Evolutionary conservation across 352 stramenopile genomes (phyloP), one percentile per base, ranked within the genome.

Genomic region (Stephanocyclus meneghinianus): DNA sequence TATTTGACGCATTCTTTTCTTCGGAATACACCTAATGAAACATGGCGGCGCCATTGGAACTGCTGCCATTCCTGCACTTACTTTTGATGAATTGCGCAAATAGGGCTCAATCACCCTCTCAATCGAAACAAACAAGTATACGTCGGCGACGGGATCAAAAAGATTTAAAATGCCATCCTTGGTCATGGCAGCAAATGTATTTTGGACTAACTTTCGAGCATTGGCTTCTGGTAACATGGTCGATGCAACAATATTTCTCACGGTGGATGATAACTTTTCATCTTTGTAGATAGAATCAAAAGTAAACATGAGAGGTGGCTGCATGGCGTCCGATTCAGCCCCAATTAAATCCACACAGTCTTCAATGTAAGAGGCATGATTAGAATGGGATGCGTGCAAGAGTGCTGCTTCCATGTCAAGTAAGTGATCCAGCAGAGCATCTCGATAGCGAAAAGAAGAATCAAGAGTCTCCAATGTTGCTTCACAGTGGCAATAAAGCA

Each of bases 101-200:
- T 71, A 82, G 10, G 86, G 88, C 72, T 87, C 76, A 21, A 93
- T 67, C n/a, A 91, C 82, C 50, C 71, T 80, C 18, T 71, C 44
- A 65, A 74, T 30, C 45, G 84, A 87, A 59, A 93, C 72, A 29
- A 93, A 78, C 2, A 93, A 11, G 72, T 91, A 93, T 30, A 82
- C 71, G 73, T 93, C 88, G 44, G 68, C 69, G 48, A 80, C 56
- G 21, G 37, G 16, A 78, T 91, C 79, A 37, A 81, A 73, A n/a
- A 91, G 71, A 71, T 81, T 83, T 42, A 93, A n/a, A 53, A 93
- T 83, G 16, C 86, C 86, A 74, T 93, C 86, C n/a, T 86, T 81
- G 26, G 78, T 70, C 56, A 93, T 74, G 10, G 80, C 80, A 26
- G 48, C 15, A 73, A 93, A 87, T 8, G 86, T 91, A 44, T 81